Base-by-base conservation (phyloP, 2,329 filamentous ascomycete species). In the Fusarium tanahbumbuense region DNA sequence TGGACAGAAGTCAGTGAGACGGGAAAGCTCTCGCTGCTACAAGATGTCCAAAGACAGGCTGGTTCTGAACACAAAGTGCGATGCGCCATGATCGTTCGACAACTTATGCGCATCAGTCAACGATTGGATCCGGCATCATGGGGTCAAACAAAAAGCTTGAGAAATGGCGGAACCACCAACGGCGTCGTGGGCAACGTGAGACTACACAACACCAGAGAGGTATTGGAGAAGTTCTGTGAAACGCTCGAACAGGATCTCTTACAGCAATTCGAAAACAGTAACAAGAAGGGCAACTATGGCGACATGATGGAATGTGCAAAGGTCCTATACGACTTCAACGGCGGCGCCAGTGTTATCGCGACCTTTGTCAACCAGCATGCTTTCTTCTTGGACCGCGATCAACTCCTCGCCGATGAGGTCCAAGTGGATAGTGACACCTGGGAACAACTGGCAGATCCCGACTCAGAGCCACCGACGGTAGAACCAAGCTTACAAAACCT, bases 311-410 rank as follows among this genome's bases (percentile, higher is more conserved):
- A 98, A 78, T 99, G 96, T 78, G 93, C 97, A 57, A 93, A 93
- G 76, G 96, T 98, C 44, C 84, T 99, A 67, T 88, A 96, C 78
- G 96, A 98, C 81, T 99, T 99, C 85, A 97, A 95, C 79, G 94
- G 96, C 55, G 96, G 96, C 54, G 90, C 93, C 60, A 98, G 94
- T 78, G 96, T 98, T 64, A 97, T 98, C 80, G 95, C 93, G 16
- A 86, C 95, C 13, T 99, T 98, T 79, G 95, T 99, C 77, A 99
- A 99, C 78, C 96, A 99, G 79, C 97, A 99, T 81, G 94, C 97
- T 76, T 99, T 99, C 86, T 99, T 99, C 82, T 98, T 99, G 76
- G 96, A 98, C 78, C 88, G 94, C 27, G 96, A 94, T 72, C 95
- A 98, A 79, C 85, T 99, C 60, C 91, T 97, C 52, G 92, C 91